Base-by-base conservation (phyloP, 106 monocot species). In the Allium cepa region DNA sequence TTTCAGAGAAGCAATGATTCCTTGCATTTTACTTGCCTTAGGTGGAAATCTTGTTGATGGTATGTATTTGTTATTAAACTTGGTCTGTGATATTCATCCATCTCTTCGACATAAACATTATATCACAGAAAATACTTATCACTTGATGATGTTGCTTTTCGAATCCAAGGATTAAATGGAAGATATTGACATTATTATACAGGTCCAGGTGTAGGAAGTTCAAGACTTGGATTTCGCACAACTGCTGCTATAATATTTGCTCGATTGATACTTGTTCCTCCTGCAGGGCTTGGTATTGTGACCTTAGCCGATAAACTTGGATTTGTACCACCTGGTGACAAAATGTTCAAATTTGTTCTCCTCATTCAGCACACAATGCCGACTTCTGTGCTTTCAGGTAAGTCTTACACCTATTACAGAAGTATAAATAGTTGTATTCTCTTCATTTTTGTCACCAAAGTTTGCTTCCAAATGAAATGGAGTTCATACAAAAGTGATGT, bases 281-380 rank as follows among this genome's bases (percentile, higher is more conserved):
- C 85, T n/a, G 73, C 73, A 58, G 95, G 95, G 47, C 64, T 96
- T 57, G 95, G 88, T 66, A 91, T 96, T 60, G 84, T 91, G 47
- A 58, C 79, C 7, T 53, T 96, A 15, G 95, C 84, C 4, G 95
- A 96, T 56, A 96, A 84, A 71, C 79, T 96, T 76, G 95, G 91
- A 53, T 88, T 96, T 63, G 53, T 91, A 57, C 95, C 95, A 3
- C 49, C 62, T 45, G 91, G 79, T 7, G 85, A 96, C 74, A 96
- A 91, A 66, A 96, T 96, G 95, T 88, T 96, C 70, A 88, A 81
- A 76, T 96, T 96, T 63, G 84, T 96, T 49, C 88, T 96, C 53
- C 77, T 96, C 49, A 75, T 91, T 57, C 91, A 96, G 78, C 83
- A 90, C 62, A 76, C 87, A 0, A 90, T 94, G 89, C 92, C 92